phyloP scores from a whole-genome alignment of 805 yeast species.

The Diddensiella caesifluorescens region DNA sequence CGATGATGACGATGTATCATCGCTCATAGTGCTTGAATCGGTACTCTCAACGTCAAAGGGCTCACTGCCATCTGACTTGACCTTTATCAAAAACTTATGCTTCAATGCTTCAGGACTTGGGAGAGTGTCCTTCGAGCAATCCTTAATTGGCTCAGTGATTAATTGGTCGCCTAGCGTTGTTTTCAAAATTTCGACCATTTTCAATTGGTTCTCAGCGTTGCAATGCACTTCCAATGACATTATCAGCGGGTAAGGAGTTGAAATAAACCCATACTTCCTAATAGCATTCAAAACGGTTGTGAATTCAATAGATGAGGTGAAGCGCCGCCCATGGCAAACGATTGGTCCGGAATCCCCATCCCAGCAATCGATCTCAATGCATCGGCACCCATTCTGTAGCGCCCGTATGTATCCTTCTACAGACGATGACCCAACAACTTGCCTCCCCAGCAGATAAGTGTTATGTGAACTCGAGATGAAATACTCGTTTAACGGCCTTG shows the following conservation, averaged over 20 bases:
- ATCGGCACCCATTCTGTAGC: constrained; percentile 86
- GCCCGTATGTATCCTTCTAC: constrained; percentile 85
- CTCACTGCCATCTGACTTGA: constrained; percentile 43
- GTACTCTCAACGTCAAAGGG: constrained; percentile 18
- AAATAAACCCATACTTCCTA: constrained; percentile 80
- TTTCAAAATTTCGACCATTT: constrained; percentile 47
- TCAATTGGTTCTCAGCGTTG: constrained; percentile 57
- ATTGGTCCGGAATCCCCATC: constrained; percentile 77
- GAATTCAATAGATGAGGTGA: constrained; percentile 70
- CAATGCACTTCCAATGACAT: constrained; percentile 85
- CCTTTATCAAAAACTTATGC: constrained; percentile 70
- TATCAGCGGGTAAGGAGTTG: constrained; percentile 80
- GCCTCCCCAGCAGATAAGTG: constrained; percentile 84
- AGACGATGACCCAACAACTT: constrained; percentile 80
- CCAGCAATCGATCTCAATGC: constrained; percentile 96
- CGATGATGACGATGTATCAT: constrained; percentile 4
- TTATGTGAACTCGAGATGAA: constrained; percentile 92
- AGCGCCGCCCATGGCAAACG: constrained; percentile 83
- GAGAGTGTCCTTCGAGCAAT: constrained; percentile 37
- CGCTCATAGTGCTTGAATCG: constrained; percentile 29
- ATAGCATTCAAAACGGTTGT: constrained; percentile 66
- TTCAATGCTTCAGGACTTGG: constrained; percentile 75
- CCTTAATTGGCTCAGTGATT: constrained; percentile 37
- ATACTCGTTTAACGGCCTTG: constrained; percentile 75
- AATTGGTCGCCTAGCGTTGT: constrained; percentile 57